phyloP scores from a whole-genome alignment of 2,329 filamentous ascomycete species.

The Beauveria medogensis region DNA sequence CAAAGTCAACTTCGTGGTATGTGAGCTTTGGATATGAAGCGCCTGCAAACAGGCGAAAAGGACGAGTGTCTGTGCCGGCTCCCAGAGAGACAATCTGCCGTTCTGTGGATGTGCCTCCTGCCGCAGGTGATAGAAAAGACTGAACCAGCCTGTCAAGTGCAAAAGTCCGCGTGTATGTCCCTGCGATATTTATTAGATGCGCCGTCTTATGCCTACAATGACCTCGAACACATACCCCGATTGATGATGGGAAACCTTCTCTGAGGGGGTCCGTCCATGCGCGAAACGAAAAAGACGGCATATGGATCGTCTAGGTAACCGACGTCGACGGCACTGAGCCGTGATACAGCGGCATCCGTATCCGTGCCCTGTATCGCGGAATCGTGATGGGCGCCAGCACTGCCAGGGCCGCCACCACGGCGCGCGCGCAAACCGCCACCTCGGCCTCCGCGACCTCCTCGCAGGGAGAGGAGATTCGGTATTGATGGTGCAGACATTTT shows the following conservation, averaged over 20 bases:
- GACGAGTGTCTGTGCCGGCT: constrained; percentile 86
- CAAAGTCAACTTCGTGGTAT: constrained; percentile 93
- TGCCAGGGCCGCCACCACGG: constrained; percentile 23
- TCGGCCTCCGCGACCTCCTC: constrained; percentile 36
- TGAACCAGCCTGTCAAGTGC: constrained; percentile 73
- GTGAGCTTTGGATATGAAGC: constrained; percentile 37
- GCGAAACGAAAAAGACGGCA: constrained; percentile 59
- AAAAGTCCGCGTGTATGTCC: constrained; percentile 84
- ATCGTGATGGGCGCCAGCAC: constrained; percentile 48
- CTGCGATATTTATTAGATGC: constrained; percentile 33
- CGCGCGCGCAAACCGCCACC: constrained; percentile 23
- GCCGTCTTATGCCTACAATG: not conserved
- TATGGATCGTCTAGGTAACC: constrained; percentile 82
- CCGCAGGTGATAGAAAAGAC: constrained; percentile 51
- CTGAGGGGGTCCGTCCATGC: constrained; percentile 35
- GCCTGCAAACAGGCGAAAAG: constrained; percentile 61
- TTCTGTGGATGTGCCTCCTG: constrained; percentile 18
- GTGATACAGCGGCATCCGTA: constrained; percentile 79
- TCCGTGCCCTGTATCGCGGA: constrained; percentile 80
- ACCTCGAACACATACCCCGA: constrained; percentile 54
- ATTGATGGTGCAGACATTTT: constrained; percentile 66
- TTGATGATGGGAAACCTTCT: constrained; percentile 88
- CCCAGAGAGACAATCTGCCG: constrained; percentile 87
- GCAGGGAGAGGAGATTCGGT: constrained; percentile 63
- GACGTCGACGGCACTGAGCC: constrained; percentile 77